Percentiles rank a stretch among this genome's conserved stretches.
These are phyloP conservation scores for Pleurotus citrinopileatus DNA, from an alignment of 768 basidiomycete species.

Conservation along the genomic window DNA sequence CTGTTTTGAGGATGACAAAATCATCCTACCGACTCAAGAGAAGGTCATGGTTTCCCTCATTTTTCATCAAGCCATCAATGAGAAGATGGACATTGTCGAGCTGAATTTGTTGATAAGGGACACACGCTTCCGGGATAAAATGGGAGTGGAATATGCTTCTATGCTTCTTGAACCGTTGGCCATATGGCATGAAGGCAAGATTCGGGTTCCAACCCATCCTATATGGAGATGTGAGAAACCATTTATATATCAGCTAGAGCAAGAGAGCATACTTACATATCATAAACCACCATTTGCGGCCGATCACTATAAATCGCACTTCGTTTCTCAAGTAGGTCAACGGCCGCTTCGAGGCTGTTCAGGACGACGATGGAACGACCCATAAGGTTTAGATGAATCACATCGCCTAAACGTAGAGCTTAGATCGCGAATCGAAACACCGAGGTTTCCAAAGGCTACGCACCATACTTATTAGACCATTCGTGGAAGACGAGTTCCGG, in stretches of 20 bases:
- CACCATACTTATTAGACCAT: background rate
- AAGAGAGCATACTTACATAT: background rate
- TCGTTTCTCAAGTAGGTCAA: slow-evolving; percentile 3
- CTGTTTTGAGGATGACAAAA: background rate
- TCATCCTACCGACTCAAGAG: slow-evolving; percentile 2
- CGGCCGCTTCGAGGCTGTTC: background rate
- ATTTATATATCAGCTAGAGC: background rate
- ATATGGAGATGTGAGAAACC: background rate
- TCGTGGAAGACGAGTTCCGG: background rate
- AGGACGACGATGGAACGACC: slow-evolving; percentile 5
- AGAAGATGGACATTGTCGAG: slow-evolving; percentile 30
- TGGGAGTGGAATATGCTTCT: slow-evolving; percentile 19
- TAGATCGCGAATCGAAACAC: background rate
- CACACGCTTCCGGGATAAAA: slow-evolving; percentile 19
- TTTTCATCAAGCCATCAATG: slow-evolving; percentile 22
- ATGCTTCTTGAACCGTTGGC: slow-evolving; percentile 20
- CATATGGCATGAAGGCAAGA: slow-evolving; percentile 21
- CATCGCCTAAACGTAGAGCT: background rate
- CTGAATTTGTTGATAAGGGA: slow-evolving; percentile 23
- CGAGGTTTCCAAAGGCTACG: background rate
- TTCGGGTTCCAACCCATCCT: slow-evolving; percentile 18
- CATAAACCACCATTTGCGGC: background rate
- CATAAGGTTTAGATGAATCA: slow-evolving; percentile 4
- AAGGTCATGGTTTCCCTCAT: slow-evolving; percentile 16
- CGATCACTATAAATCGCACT: slow-evolving; percentile 8